Percentiles rank a stretch among this genome's conserved stretches.
These are phyloP conservation scores for Venustampulla echinocandica DNA, from an alignment of 495 filamentous ascomycete species.

Conservation along the genomic window DNA sequence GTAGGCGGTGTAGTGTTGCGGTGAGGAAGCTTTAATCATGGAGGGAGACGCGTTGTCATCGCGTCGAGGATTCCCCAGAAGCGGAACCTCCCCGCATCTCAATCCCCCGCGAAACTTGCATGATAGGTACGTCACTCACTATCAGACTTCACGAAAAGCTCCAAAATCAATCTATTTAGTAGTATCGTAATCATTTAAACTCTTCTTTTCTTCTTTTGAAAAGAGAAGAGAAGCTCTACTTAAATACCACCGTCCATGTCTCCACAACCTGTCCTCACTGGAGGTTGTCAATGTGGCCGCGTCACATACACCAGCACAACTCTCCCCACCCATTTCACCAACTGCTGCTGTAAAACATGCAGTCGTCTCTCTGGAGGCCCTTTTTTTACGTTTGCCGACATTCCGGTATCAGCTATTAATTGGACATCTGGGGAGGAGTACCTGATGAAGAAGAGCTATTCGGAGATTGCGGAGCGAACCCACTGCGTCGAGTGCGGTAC, in stretches of 20 bases:
- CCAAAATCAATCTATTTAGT: no score
- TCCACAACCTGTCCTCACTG: slow-evolving; percentile 6
- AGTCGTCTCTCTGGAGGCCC: slow-evolving; percentile 18
- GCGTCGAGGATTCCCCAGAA: neutral
- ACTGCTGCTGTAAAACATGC: slow-evolving; percentile 23
- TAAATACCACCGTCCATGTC: neutral
- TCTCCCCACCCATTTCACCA: slow-evolving; percentile 15
- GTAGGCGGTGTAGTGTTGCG: neutral
- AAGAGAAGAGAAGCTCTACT: no score
- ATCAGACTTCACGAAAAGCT: no score
- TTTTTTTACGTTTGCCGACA: slow-evolving; percentile 16
- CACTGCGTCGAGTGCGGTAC: slow-evolving; percentile 19
- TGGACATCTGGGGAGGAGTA: slow-evolving; percentile 3
- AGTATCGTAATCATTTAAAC: no score
- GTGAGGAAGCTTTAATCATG: neutral
- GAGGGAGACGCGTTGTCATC: neutral
- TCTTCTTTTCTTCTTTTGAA: no score
- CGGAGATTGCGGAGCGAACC: slow-evolving; percentile 12
- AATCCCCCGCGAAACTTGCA: no score
- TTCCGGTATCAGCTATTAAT: slow-evolving; percentile 10
- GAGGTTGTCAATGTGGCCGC: slow-evolving; percentile 17
- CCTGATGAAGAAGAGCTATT: slow-evolving; percentile 6
- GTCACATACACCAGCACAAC: slow-evolving; percentile 18
- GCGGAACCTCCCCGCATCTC: neutral
- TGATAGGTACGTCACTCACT: no score